These are phyloP conservation scores for Hymenotorrendiella dingleyae DNA, from an alignment of 2,329 filamentous ascomycete genomes.

Conservation along the genomic window DNA sequence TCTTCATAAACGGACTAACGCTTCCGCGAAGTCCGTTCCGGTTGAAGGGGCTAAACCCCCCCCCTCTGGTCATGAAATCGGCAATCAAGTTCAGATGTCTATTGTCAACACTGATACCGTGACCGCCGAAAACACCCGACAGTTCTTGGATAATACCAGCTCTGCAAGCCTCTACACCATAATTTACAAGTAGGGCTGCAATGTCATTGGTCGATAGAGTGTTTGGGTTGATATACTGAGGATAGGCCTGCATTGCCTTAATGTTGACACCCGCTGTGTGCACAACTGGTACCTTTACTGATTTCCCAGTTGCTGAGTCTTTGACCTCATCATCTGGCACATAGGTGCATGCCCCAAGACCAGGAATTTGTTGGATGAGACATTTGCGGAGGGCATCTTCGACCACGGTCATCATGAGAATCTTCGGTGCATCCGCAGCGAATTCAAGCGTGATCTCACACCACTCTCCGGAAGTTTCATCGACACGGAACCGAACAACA, in stretches of 20 bases:
- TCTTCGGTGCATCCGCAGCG: constrained; percentile 72
- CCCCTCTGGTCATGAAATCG: constrained; percentile 94
- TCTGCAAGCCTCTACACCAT: constrained; percentile 91
- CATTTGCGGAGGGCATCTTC: constrained; percentile 73
- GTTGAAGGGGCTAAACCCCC: constrained; percentile 86
- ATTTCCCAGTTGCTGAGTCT: constrained; percentile 42
- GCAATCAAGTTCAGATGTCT: constrained; percentile 93
- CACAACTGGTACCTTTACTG: constrained; percentile 51
- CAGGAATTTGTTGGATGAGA: constrained; percentile 79
- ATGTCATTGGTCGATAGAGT: constrained; percentile 90
- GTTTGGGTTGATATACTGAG: constrained; percentile 80
- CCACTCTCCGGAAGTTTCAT: constrained; percentile 65
- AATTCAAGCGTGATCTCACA: constrained; percentile 83
- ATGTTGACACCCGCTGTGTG: constrained; percentile 84
- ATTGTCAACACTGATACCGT: constrained; percentile 88
- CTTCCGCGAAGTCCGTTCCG: constrained; percentile 81
- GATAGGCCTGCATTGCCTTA: constrained; percentile 81
- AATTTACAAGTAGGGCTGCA: constrained; percentile 72
- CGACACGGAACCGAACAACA: constrained; percentile 73
- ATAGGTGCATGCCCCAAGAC: constrained; percentile 66
- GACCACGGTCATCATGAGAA: constrained; percentile 87
- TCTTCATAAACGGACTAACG: constrained; percentile 91
- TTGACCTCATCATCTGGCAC: constrained; percentile 52
- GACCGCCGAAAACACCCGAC: constrained; percentile 75
- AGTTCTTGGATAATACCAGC: constrained; percentile 83